These are phyloP conservation scores for Alopecurus myosuroides DNA, from an alignment of 176 grass and related monocot genomes.

Conservation along the genomic window DNA sequence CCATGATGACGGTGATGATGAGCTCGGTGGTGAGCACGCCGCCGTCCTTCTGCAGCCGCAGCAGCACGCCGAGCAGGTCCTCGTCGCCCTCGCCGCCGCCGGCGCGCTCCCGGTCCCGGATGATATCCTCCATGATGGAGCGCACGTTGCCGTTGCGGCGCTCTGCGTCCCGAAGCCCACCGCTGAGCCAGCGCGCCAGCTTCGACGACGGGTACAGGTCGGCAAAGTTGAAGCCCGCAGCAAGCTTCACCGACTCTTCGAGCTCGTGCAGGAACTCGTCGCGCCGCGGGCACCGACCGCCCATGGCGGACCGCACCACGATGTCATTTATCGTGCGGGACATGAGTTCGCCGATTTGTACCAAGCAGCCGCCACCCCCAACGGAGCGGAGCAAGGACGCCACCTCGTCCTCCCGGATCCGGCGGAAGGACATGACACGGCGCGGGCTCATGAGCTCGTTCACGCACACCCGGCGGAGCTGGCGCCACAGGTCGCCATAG, in stretches of 20 bases:
- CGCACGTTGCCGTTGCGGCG: too few relatives aligned
- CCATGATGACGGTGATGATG: background rate
- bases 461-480: background rate
- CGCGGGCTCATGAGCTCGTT: background rate
- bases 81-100: background rate
- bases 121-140: too few relatives aligned
- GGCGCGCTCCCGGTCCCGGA: too few relatives aligned
- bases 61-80: too few relatives aligned
- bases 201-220: background rate
- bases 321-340: background rate
- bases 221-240: background rate
- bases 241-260: background rate
- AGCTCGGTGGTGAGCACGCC: background rate
- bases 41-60: too few relatives aligned
- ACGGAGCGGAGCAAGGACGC: background rate
- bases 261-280: background rate
- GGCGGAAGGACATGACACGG: background rate
- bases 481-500: background rate
- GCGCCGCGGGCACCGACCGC: background rate
- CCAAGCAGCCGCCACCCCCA: background rate
- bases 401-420: background rate
- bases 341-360: background rate
- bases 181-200: background rate
- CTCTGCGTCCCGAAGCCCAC: background rate
- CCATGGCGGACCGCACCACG: background rate